Percentiles rank a stretch among this genome's conserved stretches.
Conservation (phyloP, 2,329 filamentous ascomycete genomes). For the Chrysoporthe puriensis region DNA sequence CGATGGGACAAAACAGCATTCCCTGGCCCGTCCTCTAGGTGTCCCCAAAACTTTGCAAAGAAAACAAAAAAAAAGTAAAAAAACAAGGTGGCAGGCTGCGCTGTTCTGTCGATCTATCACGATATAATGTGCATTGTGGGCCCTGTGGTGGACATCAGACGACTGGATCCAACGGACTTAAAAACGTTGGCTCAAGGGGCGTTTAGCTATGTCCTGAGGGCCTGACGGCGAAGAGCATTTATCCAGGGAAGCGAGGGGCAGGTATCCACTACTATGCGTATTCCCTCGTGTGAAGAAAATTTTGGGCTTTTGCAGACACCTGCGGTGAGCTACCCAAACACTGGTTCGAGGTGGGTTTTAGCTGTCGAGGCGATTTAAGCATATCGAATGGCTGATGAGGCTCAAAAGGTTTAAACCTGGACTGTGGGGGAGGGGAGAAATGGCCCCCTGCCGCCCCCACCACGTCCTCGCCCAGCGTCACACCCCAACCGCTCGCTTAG, state of each 20-base stretch:
- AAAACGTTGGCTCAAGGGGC: neutral
- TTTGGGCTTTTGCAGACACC: constrained; percentile 7
- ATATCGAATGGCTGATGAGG: constrained; percentile 6
- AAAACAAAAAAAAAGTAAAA: neutral
- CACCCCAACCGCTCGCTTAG: constrained; percentile 3
- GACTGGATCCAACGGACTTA: neutral
- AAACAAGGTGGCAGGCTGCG: neutral
- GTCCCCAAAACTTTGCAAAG: neutral
- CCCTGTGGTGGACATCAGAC: too few species aligned
- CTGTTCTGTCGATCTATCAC: neutral
- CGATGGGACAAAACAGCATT: neutral
- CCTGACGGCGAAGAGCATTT: neutral
- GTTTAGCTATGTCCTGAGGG: neutral
- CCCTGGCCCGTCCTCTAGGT: neutral
- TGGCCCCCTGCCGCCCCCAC: neutral
- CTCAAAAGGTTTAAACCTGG: constrained; percentile 9
- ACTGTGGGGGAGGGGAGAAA: neutral
- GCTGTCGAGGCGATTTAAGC: neutral
- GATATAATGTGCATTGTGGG: neutral
- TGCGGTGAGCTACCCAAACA: neutral
- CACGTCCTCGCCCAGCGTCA: neutral
- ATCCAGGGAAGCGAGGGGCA: neutral
- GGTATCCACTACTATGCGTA: neutral
- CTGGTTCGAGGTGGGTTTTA: neutral
- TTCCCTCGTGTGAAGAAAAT: constrained; percentile 12